Base-by-base conservation (phyloP, 371 early-diverging fungal genomes). In the Edhazardia aedis region DNA sequence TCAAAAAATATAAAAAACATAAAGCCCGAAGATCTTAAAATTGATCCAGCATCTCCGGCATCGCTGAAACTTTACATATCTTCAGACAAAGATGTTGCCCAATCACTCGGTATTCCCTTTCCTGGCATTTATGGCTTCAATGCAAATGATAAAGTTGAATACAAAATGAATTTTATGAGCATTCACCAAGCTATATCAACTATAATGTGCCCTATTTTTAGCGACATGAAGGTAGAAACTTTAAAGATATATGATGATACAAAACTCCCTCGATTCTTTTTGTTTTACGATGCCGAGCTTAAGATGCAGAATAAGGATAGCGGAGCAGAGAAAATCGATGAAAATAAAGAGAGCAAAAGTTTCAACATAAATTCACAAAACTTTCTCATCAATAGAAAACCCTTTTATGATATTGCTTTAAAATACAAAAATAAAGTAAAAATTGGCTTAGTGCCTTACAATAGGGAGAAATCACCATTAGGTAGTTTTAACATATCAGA, bases 51-150 rank as follows among this genome's bases (percentile, higher is more conserved):
- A n/a, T n/a, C n/a, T 24, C 12, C 4, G 19, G 4, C 19, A 18
- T 28, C 38, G 12, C 44, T 58, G 1, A 54, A 33, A 4, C 21
- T 51, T 3, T 63, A 55, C 46, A 24, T 68, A 19, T 59, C 57
- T 24, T 56, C 59, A 9, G 62, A 64, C 39, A 38, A 48, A 28
- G 28, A 56, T 23, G 27, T 56, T 16, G 64, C 68, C 18, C 27
- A 48, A 21, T 36, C 42, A 26, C 22, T 61, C 7, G 42, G 47
- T 7, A 47, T 37, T 7, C 53, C 61, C 1, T 61, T 55, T 49
- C 68, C 68, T 25, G 63, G 63, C 7, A 44, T 61, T 23, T 61
- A 53, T 45, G 59, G 51, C 14, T 64, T 50, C 45, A 68, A 61
- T 53, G 46, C 59, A 18, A n/a, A 14, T 11, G 64, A 68, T 16